Conservation (phyloP, 768 basidiomycete species). For the Termitomyces sp. region DNA sequence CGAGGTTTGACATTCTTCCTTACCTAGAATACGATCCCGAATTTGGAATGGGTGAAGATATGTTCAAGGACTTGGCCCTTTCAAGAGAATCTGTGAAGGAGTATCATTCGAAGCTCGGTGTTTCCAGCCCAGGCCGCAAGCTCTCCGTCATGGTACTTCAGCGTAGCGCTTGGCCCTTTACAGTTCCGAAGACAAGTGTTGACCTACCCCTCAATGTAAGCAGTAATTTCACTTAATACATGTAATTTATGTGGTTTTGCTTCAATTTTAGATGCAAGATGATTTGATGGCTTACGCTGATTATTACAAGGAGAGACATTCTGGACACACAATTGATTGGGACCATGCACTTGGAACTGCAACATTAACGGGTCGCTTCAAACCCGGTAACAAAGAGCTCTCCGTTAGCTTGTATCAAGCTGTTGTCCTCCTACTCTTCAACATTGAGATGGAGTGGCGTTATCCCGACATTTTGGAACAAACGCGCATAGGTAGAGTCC, state of each 20-base stretch:
- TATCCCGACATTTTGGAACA: conserved; percentile 65
- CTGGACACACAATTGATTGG: conserved; percentile 76
- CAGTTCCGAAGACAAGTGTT: conserved; percentile 41
- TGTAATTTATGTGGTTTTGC: conserved; percentile 2
- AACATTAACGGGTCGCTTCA: conserved; percentile 68
- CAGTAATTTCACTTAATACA: conserved; percentile 7
- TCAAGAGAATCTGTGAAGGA: conserved; percentile 71
- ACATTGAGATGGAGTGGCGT: conserved; percentile 52
- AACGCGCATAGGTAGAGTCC: conserved; percentile 64
- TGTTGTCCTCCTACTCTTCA: conserved; percentile 82
- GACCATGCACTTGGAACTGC: conserved; percentile 84
- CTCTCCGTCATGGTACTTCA: conserved; percentile 82
- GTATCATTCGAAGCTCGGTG: conserved; percentile 44
- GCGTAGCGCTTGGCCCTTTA: conserved; percentile 84
- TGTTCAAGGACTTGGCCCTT: conserved; percentile 88
- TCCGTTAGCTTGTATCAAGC: conserved; percentile 90
- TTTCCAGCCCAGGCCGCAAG: conserved; percentile 36
- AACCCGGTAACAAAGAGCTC: conserved; percentile 71
- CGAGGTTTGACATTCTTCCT: background rate
- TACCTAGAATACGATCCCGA: conserved; percentile 88
- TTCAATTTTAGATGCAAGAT: conserved; percentile 56
- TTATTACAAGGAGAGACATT: conserved; percentile 80
- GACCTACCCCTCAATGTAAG: conserved; percentile 51
- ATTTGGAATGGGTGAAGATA: conserved; percentile 89
- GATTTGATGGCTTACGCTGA: conserved; percentile 56